Percentiles rank a stretch among this genome's conserved stretches.
phyloP scores from a whole-genome alignment of 208 protist species.

The Trichomonas gallinae region DNA sequence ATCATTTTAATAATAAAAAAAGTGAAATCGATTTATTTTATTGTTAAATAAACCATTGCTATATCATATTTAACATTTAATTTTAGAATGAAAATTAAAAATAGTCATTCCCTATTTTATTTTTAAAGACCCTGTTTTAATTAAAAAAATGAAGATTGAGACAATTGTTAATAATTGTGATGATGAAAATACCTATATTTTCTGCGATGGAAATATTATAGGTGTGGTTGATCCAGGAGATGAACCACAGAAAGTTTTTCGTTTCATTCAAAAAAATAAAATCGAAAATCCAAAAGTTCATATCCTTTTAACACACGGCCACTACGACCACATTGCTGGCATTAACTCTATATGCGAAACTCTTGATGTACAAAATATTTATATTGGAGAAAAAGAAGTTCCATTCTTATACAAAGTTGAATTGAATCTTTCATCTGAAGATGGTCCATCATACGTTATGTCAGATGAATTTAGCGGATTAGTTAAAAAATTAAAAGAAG shows the following conservation, averaged over 20 bases:
- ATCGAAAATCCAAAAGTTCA: not conserved
- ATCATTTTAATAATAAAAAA: no score
- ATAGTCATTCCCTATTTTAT: no score
- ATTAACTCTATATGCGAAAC: not conserved
- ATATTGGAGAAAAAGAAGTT: not conserved
- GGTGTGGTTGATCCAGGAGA: not conserved
- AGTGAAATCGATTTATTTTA: no score
- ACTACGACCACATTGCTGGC: not conserved
- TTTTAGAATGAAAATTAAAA: no score
- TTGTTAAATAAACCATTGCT: no score
- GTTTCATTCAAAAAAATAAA: not conserved
- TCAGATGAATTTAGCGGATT: not conserved
- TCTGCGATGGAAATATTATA: not conserved
- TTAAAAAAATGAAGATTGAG: not conserved
- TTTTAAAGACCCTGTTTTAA: no score
- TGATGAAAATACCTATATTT: not conserved
- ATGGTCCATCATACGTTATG: not conserved
- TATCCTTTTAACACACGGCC: not conserved
- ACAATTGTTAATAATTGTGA: not conserved
- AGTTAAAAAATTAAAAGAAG: not conserved
- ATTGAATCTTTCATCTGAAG: not conserved
- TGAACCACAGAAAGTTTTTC: not conserved
- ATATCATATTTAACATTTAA: no score
- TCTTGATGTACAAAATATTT: not conserved
- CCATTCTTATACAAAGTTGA: not conserved